Conservation (phyloP, 1,284 basidiomycete genomes). For the Moniliophthora roreri region DNA sequence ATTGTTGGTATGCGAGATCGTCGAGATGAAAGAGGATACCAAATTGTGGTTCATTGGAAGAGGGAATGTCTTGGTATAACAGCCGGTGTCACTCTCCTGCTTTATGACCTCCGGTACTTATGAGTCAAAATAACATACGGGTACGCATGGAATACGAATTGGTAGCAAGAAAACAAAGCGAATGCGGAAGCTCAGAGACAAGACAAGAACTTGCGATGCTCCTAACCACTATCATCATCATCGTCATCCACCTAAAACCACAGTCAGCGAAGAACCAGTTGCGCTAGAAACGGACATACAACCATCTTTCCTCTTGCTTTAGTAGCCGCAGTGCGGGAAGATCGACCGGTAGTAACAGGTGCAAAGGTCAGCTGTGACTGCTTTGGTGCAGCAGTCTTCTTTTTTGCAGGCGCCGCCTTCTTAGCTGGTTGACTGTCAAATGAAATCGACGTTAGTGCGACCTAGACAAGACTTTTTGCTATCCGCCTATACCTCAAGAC, state of each 20-base stretch:
- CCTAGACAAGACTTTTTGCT: no score
- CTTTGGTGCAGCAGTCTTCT: conserved; percentile 40
- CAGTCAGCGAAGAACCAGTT: neutral
- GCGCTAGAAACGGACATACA: conserved; percentile 24
- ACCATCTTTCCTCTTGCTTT: conserved; percentile 57
- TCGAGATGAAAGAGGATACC: no score
- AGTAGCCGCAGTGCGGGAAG: conserved; percentile 58
- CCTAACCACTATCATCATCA: conserved; percentile 22
- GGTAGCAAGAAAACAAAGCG: no score
- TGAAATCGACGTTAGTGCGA: no score
- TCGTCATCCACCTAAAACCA: conserved; percentile 7
- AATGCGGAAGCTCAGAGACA: no score
- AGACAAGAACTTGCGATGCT: neutral
- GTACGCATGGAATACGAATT: no score
- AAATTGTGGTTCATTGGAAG: no score
- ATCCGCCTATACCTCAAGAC: conserved; percentile 71
- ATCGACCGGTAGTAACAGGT: conserved; percentile 48
- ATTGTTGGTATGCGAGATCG: no score
- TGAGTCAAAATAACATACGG: no score
- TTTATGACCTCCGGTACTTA: no score
- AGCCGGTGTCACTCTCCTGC: no score
- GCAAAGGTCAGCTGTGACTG: conserved; percentile 66
- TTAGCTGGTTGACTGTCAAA: conserved; percentile 37
- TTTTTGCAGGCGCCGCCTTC: conserved; percentile 65
- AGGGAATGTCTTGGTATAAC: no score